These are phyloP conservation scores for Calonectria pteridis DNA, from an alignment of 2,329 filamentous ascomycete genomes.

Conservation along the genomic window DNA sequence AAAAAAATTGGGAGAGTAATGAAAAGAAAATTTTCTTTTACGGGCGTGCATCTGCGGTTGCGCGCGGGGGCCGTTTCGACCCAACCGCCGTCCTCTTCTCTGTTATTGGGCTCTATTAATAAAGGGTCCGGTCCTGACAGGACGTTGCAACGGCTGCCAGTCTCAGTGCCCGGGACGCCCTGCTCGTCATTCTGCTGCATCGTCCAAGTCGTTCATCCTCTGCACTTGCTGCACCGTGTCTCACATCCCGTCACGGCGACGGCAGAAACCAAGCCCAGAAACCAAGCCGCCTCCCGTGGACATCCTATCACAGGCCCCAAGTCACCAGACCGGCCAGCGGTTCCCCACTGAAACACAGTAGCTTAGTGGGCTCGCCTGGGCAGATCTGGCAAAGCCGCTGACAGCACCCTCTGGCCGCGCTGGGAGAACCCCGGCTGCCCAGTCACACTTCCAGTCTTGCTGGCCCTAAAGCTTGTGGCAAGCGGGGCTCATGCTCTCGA, in stretches of 20 bases:
- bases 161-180: not conserved
- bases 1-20: not conserved
- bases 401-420: not conserved
- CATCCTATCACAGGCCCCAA: constrained; percentile 36
- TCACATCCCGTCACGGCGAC: constrained; percentile 8
- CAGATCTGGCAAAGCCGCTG: not conserved
- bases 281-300: constrained; percentile 9
- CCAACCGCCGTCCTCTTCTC: not conserved
- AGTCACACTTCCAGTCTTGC: constrained; percentile 36
- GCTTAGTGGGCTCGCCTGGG: not conserved
- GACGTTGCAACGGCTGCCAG: not conserved
- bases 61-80: not conserved
- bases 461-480: constrained; percentile 37
- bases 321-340: constrained; percentile 35
- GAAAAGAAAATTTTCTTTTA: not conserved
- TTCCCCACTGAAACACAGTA: constrained; percentile 1
- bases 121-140: constrained; percentile 1
- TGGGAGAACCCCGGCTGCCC: constrained; percentile 31
- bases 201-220: not conserved
- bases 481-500: constrained; percentile 37
- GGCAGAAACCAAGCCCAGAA: not conserved
- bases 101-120: constrained; percentile 12
- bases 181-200: constrained; percentile 17
- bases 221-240: constrained; percentile 9
- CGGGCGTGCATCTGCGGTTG: not conserved